phyloP scores from a whole-genome alignment of 2,329 filamentous ascomycete genomes.

The Stenocarpella maydis region DNA sequence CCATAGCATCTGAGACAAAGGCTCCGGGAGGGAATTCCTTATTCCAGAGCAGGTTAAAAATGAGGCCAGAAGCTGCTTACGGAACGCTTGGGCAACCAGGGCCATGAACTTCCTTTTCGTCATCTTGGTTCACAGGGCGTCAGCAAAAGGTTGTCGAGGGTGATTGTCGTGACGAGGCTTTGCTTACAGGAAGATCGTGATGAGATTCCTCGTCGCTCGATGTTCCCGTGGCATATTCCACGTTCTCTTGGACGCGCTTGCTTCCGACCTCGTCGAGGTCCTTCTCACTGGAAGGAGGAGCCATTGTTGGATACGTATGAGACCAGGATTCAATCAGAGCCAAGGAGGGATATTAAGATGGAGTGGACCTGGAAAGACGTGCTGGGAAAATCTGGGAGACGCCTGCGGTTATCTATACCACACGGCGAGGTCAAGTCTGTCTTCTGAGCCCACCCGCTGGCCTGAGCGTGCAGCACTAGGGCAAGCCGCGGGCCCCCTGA shows the following conservation, averaged over 20 bases:
- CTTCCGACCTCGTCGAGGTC: neutral
- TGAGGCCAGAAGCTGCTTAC: too few relatives aligned
- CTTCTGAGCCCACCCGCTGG: neutral
- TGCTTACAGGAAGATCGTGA: slow-evolving; percentile 24
- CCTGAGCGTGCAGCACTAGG: slow-evolving; percentile 13
- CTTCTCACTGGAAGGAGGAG: slow-evolving; percentile 28
- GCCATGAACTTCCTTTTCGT: slow-evolving; percentile 30
- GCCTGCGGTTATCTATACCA: neutral
- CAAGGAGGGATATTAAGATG: slow-evolving; percentile 1
- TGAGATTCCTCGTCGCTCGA: slow-evolving; percentile 19
- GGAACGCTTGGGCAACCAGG: slow-evolving; percentile 53
- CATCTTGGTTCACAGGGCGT: slow-evolving; percentile 1
- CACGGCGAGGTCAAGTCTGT: neutral
- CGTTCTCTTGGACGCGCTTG: slow-evolving; percentile 17
- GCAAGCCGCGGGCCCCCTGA: neutral
- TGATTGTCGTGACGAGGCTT: too few relatives aligned
- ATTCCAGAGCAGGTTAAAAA: too few relatives aligned
- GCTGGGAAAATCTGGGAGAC: neutral
- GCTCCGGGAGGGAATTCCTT: too few relatives aligned
- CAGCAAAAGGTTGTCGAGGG: neutral
- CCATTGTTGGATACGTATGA: neutral
- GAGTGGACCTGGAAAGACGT: neutral
- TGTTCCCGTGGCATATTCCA: slow-evolving; percentile 1
- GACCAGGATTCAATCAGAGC: neutral
- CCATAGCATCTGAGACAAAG: too few relatives aligned